Evolutionary conservation across 2,329 filamentous ascomycete genomes (phyloP), one percentile per base, ranked within the genome.

Genomic region (Colletotrichum agaves): DNA sequence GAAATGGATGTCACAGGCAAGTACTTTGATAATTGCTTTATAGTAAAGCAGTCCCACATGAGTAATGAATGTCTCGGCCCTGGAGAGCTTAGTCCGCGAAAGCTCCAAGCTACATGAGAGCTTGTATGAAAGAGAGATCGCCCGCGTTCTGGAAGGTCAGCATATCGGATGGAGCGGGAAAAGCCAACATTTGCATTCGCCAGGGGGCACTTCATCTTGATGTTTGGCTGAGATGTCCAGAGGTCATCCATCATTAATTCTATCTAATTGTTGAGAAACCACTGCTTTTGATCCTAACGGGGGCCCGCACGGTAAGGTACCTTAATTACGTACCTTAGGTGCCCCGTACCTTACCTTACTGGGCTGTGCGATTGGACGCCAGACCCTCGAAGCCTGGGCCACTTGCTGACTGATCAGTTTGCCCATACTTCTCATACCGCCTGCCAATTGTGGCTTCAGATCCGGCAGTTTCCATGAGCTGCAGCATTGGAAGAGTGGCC

Each of bases 21-120:
- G 47, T 52, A 52, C 47, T 31, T 31, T 31, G 47, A 52, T n/a
- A n/a, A n/a, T n/a, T n/a, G n/a, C n/a, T n/a, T n/a, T n/a, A n/a
- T n/a, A n/a, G n/a, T n/a, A 27, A 27, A 27, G 27, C 27, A 35
- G 59, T 67, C 17, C 43, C 59, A 35, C 43, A 35, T 31, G 21
- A 11, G 49, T 17, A n/a, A 63, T 67, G 52, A n/a, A 63, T 67
- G 52, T 60, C 64, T 58, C 52, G 64, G 64, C 52, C 47, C 46
- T 60, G 37, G 59, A 43, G 8, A 63, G 58, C 41, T 61, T 19
- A n/a, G 31, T 8, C 37, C 39, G 17, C 33, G n/a, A 31, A 49
- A 47, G 47, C 39, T 61, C 23, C 47, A 44, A 49, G 27, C 33
- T 47, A 19, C 19, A 21, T 21, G 19, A 7, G 19, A 47, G 27